These are phyloP conservation scores for Pseudogymnoascus verrucosus DNA, from an alignment of 2,329 filamentous ascomycete species.

Conservation along the genomic window DNA sequence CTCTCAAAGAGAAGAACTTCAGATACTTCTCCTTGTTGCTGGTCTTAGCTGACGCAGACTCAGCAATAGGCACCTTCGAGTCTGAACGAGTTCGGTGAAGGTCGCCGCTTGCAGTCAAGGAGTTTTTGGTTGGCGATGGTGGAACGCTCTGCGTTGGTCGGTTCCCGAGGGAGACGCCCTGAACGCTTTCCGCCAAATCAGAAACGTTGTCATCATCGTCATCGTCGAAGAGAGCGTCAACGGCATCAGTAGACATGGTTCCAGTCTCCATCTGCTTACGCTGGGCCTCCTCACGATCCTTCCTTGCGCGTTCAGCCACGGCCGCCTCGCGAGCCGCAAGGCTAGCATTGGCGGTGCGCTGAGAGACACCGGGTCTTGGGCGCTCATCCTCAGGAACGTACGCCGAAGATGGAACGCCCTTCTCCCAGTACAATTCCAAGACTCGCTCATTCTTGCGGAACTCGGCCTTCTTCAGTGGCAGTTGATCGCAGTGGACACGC, in stretches of 20 bases:
- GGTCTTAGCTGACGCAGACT: conserved; percentile 65
- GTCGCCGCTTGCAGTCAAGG: conserved; percentile 53
- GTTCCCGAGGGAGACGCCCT: conserved; percentile 80
- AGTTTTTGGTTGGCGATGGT: conserved; percentile 75
- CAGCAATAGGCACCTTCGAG: conserved; percentile 72
- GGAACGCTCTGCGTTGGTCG: conserved; percentile 93
- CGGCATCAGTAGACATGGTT: conserved; percentile 86
- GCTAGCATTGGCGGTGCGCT: conserved; percentile 65
- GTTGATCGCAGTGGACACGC: conserved; percentile 95
- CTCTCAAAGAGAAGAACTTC: conserved; percentile 78
- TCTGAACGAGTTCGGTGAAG: conserved; percentile 89
- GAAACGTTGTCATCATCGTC: conserved; percentile 76
- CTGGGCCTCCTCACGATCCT: conserved; percentile 83
- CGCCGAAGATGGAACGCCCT: conserved; percentile 91
- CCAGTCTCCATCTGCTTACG: conserved; percentile 92
- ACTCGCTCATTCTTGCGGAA: conserved; percentile 94
- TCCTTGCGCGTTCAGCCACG: conserved; percentile 69
- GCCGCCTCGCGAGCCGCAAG: conserved; percentile 75
- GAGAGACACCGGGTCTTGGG: conserved; percentile 69
- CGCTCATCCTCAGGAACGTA: conserved; percentile 96
- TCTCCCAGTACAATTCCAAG: conserved; percentile 98
- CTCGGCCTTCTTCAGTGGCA: conserved; percentile 98
- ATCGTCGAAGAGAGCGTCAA: conserved; percentile 92
- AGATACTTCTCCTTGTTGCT: conserved; percentile 96
- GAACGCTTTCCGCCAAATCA: conserved; percentile 83